Evolutionary conservation across 2,329 filamentous ascomycete genomes (phyloP).

Genomic region (Apiospora rasikravindrae): DNA sequence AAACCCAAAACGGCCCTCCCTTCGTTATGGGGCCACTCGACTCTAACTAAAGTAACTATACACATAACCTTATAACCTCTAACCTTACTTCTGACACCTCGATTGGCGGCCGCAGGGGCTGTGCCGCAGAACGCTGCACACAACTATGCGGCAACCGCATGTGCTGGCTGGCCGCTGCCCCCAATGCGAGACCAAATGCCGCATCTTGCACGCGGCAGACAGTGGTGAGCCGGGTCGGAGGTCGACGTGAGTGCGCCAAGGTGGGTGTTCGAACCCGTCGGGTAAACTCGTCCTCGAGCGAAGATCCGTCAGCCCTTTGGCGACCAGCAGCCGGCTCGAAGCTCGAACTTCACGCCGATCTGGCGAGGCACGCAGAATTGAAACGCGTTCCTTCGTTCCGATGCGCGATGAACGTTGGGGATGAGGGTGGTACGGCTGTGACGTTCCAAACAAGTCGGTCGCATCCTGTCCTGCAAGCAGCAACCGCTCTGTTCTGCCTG

Average conservation of each 20-base stretch:
- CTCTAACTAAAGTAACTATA: conserved; percentile 7
- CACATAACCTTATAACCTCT: background rate
- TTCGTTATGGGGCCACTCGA: background rate
- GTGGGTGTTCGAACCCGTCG: background rate
- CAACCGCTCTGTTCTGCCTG: background rate
- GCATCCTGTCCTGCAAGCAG: background rate
- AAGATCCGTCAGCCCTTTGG: background rate
- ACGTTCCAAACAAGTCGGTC: conserved; percentile 3
- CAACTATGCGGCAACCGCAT: background rate
- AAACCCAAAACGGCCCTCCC: background rate
- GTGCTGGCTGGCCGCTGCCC: background rate
- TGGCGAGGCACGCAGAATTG: background rate
- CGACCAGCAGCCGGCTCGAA: background rate
- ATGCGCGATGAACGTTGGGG: conserved; percentile 6
- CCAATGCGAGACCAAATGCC: background rate
- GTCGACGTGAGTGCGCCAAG: background rate
- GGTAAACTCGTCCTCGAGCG: background rate
- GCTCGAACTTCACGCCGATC: background rate
- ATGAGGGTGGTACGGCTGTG: background rate
- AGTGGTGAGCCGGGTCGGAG: background rate
- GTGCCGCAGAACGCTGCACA: background rate
- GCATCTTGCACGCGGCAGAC: background rate
- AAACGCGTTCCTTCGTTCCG: background rate
- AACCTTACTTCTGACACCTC: conserved; percentile 6
- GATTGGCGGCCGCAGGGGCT: conserved; percentile 14